Percentiles rank a stretch among this genome's conserved stretches.
phyloP scores from a whole-genome alignment of 106 monocot genomes.

The Dendrobium chrysotoxum region DNA sequence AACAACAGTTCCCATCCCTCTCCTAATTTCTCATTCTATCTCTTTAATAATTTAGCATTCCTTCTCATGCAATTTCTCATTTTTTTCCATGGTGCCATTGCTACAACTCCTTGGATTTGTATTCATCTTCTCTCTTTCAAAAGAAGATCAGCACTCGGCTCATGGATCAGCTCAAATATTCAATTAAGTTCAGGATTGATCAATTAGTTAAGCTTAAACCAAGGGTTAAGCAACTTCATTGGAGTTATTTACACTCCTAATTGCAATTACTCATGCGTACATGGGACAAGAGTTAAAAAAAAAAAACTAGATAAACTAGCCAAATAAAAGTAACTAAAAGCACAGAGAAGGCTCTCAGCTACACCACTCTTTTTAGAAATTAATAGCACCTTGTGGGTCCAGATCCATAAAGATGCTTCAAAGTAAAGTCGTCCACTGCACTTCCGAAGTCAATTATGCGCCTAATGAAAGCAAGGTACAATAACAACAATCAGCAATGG shows the following conservation, averaged over 20 bases:
- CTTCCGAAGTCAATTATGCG: conserved; percentile 92
- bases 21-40: neutral
- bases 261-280: neutral
- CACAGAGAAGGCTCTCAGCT: neutral
- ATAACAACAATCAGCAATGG: neutral
- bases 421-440: conserved; percentile 74
- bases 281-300: neutral
- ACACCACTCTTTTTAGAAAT: conserved; percentile 1
- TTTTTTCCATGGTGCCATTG: neutral
- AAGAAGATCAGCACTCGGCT: neutral
- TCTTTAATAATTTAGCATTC: neutral
- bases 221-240: neutral
- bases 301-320: neutral
- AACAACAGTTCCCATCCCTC: neutral
- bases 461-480: conserved; percentile 22
- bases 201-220: neutral
- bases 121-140: neutral
- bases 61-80: neutral
- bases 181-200: neutral
- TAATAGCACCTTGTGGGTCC: conserved; percentile 60
- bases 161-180: neutral
- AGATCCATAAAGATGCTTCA: conserved; percentile 71
- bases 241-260: neutral
- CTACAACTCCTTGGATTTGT: neutral
- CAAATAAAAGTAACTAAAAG: neutral